phyloP scores from a whole-genome alignment of 2,329 filamentous ascomycete species.

The Apiospora sp. region DNA sequence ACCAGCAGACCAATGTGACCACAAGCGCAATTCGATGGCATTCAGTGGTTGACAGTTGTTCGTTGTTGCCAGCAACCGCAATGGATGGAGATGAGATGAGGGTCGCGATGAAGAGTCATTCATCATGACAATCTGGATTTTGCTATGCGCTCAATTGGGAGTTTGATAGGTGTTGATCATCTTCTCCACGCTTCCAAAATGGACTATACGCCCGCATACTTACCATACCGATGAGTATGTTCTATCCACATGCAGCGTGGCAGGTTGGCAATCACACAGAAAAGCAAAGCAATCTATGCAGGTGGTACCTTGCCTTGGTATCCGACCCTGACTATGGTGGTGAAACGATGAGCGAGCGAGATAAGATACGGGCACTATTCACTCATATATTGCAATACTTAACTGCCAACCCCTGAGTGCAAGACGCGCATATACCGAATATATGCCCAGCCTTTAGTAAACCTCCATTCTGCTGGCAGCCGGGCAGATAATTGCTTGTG shows the following conservation, averaged over 20 bases:
- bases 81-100: constrained; percentile 16
- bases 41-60: constrained; percentile 19
- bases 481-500: neutral
- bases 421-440: neutral
- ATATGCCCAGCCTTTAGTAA: neutral
- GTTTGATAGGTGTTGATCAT: constrained; percentile 7
- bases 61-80: constrained; percentile 5
- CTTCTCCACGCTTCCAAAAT: constrained; percentile 11
- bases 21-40: constrained; percentile 15
- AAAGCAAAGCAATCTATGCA: constrained; percentile 9
- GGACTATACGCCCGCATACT: neutral
- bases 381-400: constrained; percentile 2
- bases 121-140: neutral
- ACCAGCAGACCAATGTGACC: constrained; percentile 19
- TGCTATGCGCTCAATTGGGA: constrained; percentile 8
- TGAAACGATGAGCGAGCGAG: constrained; percentile 3
- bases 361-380: neutral
- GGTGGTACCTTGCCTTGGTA: constrained; percentile 17
- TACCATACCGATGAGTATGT: neutral
- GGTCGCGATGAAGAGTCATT: constrained; percentile 21
- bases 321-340: constrained; percentile 1
- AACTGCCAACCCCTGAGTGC: neutral
- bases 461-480: constrained; percentile 9
- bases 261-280: constrained; percentile 8
- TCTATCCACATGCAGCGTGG: constrained; percentile 17